Conservation (phyloP, 805 yeast species). For the Zygosaccharomyces bisporus region DNA sequence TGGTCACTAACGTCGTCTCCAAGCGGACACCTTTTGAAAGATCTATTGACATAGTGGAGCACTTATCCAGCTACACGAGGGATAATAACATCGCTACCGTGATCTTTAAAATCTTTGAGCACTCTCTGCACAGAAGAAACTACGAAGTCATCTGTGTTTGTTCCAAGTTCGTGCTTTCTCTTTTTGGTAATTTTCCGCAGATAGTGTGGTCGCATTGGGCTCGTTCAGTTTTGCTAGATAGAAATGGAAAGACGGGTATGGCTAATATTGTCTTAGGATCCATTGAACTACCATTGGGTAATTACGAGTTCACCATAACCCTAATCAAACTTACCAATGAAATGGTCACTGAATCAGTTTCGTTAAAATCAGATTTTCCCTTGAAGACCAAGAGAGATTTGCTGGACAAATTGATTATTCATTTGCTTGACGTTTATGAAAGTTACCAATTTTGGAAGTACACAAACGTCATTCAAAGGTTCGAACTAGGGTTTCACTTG, state of each 20-base stretch:
- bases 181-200: constrained; percentile 49
- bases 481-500: constrained; percentile 55
- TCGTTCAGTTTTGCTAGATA: constrained; percentile 61
- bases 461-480: constrained; percentile 50
- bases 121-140: constrained; percentile 55
- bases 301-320: constrained; percentile 59
- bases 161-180: constrained; percentile 47
- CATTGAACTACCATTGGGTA: constrained; percentile 65
- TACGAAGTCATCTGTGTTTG: constrained; percentile 44
- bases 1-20: constrained; percentile 47
- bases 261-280: constrained; percentile 62
- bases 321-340: constrained; percentile 52
- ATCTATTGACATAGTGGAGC: constrained; percentile 40
- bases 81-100: constrained; percentile 61
- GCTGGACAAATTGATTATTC: constrained; percentile 50
- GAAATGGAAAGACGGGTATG: constrained; percentile 61
- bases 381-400: constrained; percentile 49
- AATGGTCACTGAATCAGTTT: constrained; percentile 50
- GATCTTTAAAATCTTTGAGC: constrained; percentile 63
- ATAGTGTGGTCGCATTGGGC: constrained; percentile 78
- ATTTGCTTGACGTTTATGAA: constrained; percentile 67
- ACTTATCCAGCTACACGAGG: constrained; percentile 42
- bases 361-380: constrained; percentile 38
- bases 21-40: constrained; percentile 38
- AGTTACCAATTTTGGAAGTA: constrained; percentile 71